Percentiles rank a stretch among this genome's conserved stretches.
These are phyloP conservation scores for Penicillium sp. DNA, from an alignment of 2,329 filamentous ascomycete genomes.

Conservation along the genomic window DNA sequence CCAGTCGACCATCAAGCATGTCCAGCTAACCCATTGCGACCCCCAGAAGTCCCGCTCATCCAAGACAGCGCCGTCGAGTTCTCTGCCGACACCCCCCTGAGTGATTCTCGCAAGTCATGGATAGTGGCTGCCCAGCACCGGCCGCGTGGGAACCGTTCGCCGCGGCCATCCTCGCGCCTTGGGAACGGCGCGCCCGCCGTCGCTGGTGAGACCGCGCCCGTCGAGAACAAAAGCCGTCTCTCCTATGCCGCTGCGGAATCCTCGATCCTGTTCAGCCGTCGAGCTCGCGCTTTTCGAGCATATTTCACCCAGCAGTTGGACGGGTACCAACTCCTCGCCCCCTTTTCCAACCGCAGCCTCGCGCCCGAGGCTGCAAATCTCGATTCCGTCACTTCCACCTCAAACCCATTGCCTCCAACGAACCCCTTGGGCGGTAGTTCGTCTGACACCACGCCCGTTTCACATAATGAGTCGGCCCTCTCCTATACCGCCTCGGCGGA, in stretches of 20 bases:
- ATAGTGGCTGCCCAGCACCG: constrained; percentile 10
- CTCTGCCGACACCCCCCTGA: constrained; percentile 5
- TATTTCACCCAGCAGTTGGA: constrained; percentile 32
- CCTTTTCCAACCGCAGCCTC: constrained; percentile 21
- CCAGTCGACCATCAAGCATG: neutral
- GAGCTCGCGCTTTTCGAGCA: constrained; percentile 32
- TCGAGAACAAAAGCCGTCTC: constrained; percentile 20
- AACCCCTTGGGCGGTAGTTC: too few relatives aligned
- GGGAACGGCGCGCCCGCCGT: constrained; percentile 7
- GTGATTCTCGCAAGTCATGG: constrained; percentile 16
- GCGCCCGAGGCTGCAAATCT: constrained; percentile 7
- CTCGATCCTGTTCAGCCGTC: constrained; percentile 27
- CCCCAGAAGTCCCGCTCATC: constrained; percentile 27
- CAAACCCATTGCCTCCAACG: constrained; percentile 10
- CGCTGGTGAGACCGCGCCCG: constrained; percentile 19
- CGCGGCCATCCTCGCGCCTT: constrained; percentile 11
- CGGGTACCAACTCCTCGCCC: constrained; percentile 25
- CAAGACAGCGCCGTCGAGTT: constrained; percentile 21
- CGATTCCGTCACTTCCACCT: constrained; percentile 9
- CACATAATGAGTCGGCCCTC: constrained; percentile 8
- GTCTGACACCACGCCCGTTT: neutral
- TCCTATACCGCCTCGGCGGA: constrained; percentile 2
- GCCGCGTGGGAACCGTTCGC: constrained; percentile 18
- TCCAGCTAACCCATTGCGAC: constrained; percentile 4
- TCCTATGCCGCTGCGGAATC: constrained; percentile 18